Base-by-base conservation (phyloP, 116 monocot genomes). In the Zostera marina region DNA sequence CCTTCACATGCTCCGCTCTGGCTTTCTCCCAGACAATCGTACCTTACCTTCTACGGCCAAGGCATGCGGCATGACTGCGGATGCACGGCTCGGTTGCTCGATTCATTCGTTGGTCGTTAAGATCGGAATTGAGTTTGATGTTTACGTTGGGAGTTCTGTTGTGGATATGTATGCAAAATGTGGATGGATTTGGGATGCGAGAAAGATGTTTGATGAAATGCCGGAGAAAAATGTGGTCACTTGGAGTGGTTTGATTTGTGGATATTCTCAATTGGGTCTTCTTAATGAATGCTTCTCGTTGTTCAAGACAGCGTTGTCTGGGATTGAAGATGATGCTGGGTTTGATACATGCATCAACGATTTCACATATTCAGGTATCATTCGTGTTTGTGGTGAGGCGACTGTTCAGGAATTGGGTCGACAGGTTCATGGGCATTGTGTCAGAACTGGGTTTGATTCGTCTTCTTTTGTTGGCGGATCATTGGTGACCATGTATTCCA, bases 121-220 rank as follows among this genome's bases (percentile, higher is more conserved):
- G 40, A 63, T 63, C 13, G 69, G 73, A 13, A 72, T 80, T 60
- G 47, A 25, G 3, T 23, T 25, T 13, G 82, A 85, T 39, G 78
- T 89, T 65, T 89, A 80, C 54, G 85, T 85, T 10, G 65, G 64
- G 12, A 83, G 80, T 54, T 68, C 87, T 16, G 22, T 87, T 6
- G 49, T 87, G 6, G 81, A 81, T 46, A 79, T 79, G 79, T 79
- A 87, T 45, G 70, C 68, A 19, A 87, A 87, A 42, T 79, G 78
- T 51, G 51, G 26, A 10, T 63, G 59, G 47, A 59, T 82, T 15
- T 1, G 2, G 0, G 79, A 76, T 9, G 79, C 82, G 0, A 65
- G 73, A 15, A 46, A 47, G 24, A 3, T 82, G 60, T 87, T 87
- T 71, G 79, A 79, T 3, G 61, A 47, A 41, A 79, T 82, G 82